These are phyloP conservation scores for Coccomyxa sp. DNA, from an alignment of 139 green algal species.

Conservation along the genomic window DNA sequence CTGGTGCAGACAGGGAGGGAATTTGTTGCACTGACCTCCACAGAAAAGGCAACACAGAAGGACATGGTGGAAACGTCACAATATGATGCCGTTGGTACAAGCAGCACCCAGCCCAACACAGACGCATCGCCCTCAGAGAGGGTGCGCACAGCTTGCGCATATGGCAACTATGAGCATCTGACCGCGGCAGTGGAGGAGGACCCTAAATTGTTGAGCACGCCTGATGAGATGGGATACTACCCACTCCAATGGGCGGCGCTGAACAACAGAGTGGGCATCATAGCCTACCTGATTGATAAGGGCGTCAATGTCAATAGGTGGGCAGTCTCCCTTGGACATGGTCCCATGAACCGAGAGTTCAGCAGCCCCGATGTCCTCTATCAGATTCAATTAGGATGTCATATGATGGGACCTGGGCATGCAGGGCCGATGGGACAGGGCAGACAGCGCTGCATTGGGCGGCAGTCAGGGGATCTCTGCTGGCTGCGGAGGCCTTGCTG, in stretches of 20 bases:
- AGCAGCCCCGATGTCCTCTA: no score
- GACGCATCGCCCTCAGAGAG: neutral
- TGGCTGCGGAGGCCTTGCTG: conserved; percentile 73
- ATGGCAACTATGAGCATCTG: conserved; percentile 41
- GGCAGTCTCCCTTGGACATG: no score
- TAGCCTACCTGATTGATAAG: conserved; percentile 65
- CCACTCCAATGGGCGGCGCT: conserved; percentile 88
- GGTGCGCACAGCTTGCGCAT: neutral
- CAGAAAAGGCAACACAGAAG: no score
- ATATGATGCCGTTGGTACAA: no score
- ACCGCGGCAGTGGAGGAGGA: conserved; percentile 46
- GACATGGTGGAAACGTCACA: no score
- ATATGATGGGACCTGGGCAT: no score
- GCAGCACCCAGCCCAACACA: no score
- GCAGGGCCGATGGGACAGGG: conserved; percentile 55
- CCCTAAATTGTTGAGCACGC: conserved; percentile 6
- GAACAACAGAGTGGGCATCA: conserved; percentile 81
- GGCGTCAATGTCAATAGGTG: conserved; percentile 48
- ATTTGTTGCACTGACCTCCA: no score
- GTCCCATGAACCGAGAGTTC: no score
- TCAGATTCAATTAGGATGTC: no score
- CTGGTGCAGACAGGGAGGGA: no score
- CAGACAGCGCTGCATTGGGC: conserved; percentile 89
- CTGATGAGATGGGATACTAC: conserved; percentile 65
- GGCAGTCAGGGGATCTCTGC: conserved; percentile 69